Evolutionary conservation across 192 early-diverging fungal genomes (phyloP), one percentile per base, ranked within the genome.

Genomic region (Backusella luteola): DNA sequence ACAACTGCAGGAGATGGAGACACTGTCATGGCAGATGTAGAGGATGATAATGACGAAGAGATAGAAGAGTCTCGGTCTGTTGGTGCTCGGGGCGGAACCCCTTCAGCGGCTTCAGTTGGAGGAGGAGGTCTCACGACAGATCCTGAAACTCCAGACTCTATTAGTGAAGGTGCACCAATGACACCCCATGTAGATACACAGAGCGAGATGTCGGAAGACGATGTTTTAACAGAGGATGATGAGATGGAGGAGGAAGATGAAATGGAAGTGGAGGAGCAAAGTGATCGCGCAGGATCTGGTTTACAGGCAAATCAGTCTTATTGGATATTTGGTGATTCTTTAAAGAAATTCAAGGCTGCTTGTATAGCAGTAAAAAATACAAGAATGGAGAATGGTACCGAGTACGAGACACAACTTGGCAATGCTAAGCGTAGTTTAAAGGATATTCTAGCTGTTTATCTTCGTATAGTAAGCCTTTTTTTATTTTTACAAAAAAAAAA

Each of bases 311-410:
- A 78, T 67, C 80, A 81, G 66, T 78, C 80, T 26, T 77, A 78
- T 66, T 81, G 80, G 80, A 77, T 81, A n/a, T 81, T 81, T 77
- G 80, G 76, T 21, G 80, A 81, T 71, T 69, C 77, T 1, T 52
- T 81, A 14, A 70, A 49, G 15, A 67, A 77, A 71, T 81, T 81
- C 29, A 69, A 81, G 67, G 23, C 72, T 21, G 76, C 80, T 1
- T 70, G 76, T 34, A 39, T n/a, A 9, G 39, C 26, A 14, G 15
- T 75, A 2, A 44, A 46, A 23, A 11, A 39, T 23, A 63, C 42
- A 9, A 19, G 17, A n/a, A 6, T 6, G 23, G 67, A 49, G 11
- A 59, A 41, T 23, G 69, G 73, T 71, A 42, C 74, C 15, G 73
- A 78, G 68, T 74, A 44, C n/a, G 52, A 75, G 7, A 69, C 66